These are phyloP conservation scores for Leishmania martiniquensis DNA, from an alignment of 208 protist species.

Conservation along the genomic window DNA sequence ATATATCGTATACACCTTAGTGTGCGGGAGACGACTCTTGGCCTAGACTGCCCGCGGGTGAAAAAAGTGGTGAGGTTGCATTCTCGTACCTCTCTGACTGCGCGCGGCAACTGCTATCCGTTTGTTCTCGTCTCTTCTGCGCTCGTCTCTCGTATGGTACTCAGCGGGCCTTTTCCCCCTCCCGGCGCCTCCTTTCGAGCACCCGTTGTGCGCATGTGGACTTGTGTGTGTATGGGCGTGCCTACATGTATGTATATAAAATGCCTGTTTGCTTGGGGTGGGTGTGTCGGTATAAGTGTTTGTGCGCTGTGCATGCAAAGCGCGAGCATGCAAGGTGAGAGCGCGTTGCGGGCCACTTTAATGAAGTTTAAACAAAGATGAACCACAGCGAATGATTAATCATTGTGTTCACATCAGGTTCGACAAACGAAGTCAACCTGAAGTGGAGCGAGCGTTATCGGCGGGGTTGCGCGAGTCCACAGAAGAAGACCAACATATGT, in stretches of 20 bases:
- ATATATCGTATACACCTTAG: background rate
- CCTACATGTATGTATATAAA: background rate
- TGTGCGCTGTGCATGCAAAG: background rate
- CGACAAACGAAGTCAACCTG: too few relatives aligned
- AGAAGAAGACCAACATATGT: too few relatives aligned
- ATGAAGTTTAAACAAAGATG: too few relatives aligned
- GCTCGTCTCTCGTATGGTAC: background rate
- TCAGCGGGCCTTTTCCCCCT: too few relatives aligned
- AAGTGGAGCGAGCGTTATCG: too few relatives aligned
- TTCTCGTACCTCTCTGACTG: background rate
- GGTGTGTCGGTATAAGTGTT: background rate
- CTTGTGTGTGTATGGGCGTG: conserved; percentile 1
- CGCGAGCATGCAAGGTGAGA: too few relatives aligned
- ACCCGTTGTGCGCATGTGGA: conserved; percentile 3
- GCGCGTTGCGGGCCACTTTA: too few relatives aligned
- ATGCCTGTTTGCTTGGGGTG: too few relatives aligned
- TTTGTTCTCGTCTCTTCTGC: background rate
- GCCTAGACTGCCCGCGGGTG: background rate
- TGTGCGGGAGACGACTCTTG: background rate
- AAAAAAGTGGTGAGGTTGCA: background rate
- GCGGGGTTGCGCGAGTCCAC: too few relatives aligned
- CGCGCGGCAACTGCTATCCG: background rate
- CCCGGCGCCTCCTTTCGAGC: too few relatives aligned
- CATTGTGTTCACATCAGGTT: too few relatives aligned
- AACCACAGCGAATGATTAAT: too few relatives aligned